These are phyloP conservation scores for Peziza echinospora DNA, from an alignment of 495 filamentous ascomycete genomes.

Conservation along the genomic window DNA sequence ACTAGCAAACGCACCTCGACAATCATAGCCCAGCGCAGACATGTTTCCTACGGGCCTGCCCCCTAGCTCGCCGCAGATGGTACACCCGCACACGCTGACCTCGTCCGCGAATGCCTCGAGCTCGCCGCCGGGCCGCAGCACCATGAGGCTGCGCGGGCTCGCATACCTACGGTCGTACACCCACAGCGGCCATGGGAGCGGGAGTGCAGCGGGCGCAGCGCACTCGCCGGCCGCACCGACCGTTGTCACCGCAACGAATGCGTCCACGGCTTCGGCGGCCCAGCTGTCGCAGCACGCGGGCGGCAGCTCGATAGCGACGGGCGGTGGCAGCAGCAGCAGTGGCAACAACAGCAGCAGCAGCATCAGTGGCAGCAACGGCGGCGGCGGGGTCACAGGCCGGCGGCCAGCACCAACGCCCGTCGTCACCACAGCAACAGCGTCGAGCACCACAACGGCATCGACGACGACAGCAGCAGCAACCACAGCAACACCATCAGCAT, in stretches of 20 bases:
- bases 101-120: not conserved
- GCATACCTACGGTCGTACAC: constrained; percentile 17
- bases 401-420: constrained; percentile 12
- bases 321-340: no score
- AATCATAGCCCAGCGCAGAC: no score
- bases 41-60: no score
- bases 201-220: no score
- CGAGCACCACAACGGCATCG: constrained; percentile 6
- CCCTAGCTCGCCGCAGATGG: no score
- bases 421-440: constrained; percentile 5
- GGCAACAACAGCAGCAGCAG: no score
- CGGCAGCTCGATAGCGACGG: constrained; percentile 21
- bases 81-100: no score
- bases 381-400: no score
- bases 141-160: constrained; percentile 10
- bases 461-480: constrained; percentile 21
- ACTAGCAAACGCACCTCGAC: no score
- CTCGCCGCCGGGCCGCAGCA: not conserved
- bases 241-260: constrained; percentile 8
- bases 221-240: constrained; percentile 13
- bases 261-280: constrained; percentile 4
- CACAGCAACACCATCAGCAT: constrained; percentile 18
- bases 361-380: constrained; percentile 9
- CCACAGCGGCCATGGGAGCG: no score
- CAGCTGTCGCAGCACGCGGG: no score